A percentile compares a stretch with the other conserved stretches of the same genome.
These are phyloP conservation scores for Cadophora gregata DNA, from an alignment of 2,329 filamentous ascomycete species.

Conservation along the genomic window DNA sequence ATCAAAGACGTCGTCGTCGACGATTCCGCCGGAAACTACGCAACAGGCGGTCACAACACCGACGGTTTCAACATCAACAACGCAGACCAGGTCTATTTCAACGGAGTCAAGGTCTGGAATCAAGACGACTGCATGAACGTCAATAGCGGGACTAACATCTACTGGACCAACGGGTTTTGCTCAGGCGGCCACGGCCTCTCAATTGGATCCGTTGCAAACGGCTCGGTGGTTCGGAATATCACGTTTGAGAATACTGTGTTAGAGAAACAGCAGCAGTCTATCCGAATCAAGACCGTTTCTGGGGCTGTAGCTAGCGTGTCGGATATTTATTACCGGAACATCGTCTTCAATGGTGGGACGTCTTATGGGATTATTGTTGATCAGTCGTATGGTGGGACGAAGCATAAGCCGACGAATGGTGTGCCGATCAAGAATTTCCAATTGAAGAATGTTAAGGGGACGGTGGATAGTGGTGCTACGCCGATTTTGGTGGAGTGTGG, in stretches of 20 bases:
- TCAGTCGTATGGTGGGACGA: slow-evolving; percentile 4
- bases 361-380: slow-evolving; percentile 12
- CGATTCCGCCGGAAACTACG: slow-evolving; percentile 58
- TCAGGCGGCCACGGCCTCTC: slow-evolving; percentile 9
- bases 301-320: not conserved
- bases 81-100: slow-evolving; percentile 55
- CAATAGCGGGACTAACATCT: slow-evolving; percentile 55
- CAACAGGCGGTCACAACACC: slow-evolving; percentile 55
- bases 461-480: not conserved
- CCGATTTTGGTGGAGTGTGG: slow-evolving; percentile 10
- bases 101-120: slow-evolving; percentile 51
- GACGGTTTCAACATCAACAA: slow-evolving; percentile 58
- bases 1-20: slow-evolving; percentile 60
- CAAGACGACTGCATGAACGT: slow-evolving; percentile 59
- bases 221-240: not conserved
- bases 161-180: slow-evolving; percentile 8
- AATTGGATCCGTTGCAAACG: slow-evolving; percentile 3
- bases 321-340: not conserved
- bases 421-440: slow-evolving; percentile 6
- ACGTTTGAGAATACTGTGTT: not conserved
- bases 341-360: slow-evolving; percentile 1
- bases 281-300: not conserved
- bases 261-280: not conserved
- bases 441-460: slow-evolving; percentile 1
- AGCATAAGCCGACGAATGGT: slow-evolving; percentile 3